Evolutionary conservation across 768 basidiomycete species (phyloP).

Genomic region (Hericium erinaceus): DNA sequence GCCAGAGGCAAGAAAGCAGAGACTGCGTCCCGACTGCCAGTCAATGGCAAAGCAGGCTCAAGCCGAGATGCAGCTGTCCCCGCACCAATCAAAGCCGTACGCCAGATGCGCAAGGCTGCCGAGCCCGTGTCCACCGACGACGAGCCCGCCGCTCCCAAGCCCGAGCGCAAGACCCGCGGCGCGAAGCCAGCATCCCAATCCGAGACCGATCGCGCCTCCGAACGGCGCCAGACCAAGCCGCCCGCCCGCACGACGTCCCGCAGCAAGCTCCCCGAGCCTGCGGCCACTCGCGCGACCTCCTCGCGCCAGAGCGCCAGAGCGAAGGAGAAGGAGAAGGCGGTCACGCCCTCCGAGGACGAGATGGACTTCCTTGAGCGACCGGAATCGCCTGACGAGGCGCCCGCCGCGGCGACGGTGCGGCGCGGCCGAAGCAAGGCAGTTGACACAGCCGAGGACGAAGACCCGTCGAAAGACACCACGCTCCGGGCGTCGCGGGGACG

Average conservation of each 20-base stretch:
- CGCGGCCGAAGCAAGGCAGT: constrained; percentile 3
- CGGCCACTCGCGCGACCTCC: constrained; percentile 8
- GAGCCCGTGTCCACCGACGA: constrained; percentile 11
- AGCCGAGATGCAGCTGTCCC: neutral
- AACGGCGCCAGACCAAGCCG: constrained; percentile 9
- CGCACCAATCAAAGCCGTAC: constrained; percentile 10
- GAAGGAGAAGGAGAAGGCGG: constrained; percentile 12
- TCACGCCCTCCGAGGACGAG: constrained; percentile 1
- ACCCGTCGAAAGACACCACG: neutral
- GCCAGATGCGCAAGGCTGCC: constrained; percentile 19
- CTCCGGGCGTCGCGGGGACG: constrained; percentile 12
- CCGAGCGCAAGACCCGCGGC: constrained; percentile 5
- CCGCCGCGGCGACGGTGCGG: neutral
- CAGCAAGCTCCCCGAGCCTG: constrained; percentile 12
- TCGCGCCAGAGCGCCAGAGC: constrained; percentile 15
- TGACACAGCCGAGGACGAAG: constrained; percentile 2
- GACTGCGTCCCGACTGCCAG: neutral
- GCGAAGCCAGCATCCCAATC: neutral
- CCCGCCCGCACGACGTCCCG: constrained; percentile 1
- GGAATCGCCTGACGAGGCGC: constrained; percentile 7
- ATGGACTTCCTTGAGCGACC: constrained; percentile 3
- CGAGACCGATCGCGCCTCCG: neutral
- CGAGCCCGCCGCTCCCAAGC: constrained; percentile 6
- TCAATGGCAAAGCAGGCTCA: constrained; percentile 3
- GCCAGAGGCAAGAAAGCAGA: neutral